Percentiles rank a stretch among this genome's conserved stretches.
phyloP scores from a whole-genome alignment of 2,329 filamentous ascomycete species.

The Epicoccum nigrum region DNA sequence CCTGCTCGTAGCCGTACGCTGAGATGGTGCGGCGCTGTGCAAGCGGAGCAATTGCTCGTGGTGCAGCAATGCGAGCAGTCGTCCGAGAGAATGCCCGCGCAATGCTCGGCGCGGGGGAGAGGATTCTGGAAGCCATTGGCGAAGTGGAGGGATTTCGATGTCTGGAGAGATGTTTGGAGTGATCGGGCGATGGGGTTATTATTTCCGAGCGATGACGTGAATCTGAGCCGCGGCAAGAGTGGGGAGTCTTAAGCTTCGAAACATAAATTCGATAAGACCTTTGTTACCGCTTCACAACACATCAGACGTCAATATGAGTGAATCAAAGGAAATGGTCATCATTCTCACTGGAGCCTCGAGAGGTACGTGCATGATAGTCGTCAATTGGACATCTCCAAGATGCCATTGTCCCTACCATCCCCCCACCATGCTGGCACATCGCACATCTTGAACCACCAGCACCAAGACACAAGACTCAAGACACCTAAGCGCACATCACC shows the following conservation, averaged over 20 bases:
- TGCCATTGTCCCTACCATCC: not conserved
- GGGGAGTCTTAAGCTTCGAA: conserved; percentile 5
- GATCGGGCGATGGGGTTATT: conserved; percentile 10
- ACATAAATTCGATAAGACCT: not conserved
- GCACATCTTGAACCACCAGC: not conserved
- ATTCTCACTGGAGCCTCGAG: conserved; percentile 67
- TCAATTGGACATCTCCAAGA: not conserved
- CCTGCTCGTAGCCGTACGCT: conserved; percentile 80
- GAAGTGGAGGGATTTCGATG: not conserved
- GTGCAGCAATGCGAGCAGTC: conserved; percentile 11
- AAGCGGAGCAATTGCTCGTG: conserved; percentile 8
- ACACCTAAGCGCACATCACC: too few species aligned
- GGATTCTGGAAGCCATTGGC: conserved; percentile 37
- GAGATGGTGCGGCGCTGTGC: conserved; percentile 55
- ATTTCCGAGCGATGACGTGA: conserved; percentile 39
- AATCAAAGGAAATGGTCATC: conserved; percentile 51
- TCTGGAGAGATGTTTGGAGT: conserved; percentile 13
- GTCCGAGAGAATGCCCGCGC: conserved; percentile 23
- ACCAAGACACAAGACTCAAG: not conserved
- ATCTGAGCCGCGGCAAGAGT: conserved; percentile 29
- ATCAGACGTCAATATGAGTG: conserved; percentile 29
- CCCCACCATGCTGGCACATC: not conserved
- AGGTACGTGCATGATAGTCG: conserved; percentile 50
- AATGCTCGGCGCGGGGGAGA: conserved; percentile 25
- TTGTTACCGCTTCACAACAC: not conserved